These are phyloP conservation scores for Filobasidium uniguttulatum DNA, from an alignment of 1,284 basidiomycete species.

Conservation along the genomic window DNA sequence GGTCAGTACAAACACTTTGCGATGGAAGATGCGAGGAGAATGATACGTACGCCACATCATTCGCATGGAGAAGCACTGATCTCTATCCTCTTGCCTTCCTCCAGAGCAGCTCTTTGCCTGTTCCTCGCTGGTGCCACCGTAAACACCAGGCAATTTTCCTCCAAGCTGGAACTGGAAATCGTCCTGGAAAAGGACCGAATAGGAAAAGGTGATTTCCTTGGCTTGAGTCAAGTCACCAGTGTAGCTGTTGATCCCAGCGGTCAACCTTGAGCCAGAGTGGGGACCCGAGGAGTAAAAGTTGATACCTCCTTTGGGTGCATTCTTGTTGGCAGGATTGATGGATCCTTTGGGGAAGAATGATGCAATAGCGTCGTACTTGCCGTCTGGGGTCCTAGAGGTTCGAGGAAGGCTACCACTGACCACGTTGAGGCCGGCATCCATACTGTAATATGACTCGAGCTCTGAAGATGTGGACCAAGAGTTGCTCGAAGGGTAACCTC, in stretches of 20 bases:
- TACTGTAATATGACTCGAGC: not conserved
- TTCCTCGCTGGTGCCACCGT: constrained; percentile 19
- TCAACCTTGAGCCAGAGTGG: constrained; percentile 13
- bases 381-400: constrained; percentile 25
- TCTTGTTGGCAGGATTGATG: constrained; percentile 20
- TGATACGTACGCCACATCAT: constrained; percentile 32
- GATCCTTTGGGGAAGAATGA: constrained; percentile 27
- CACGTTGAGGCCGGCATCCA: not conserved
- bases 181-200: constrained; percentile 32
- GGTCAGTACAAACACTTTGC: not conserved
- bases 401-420: constrained; percentile 9
- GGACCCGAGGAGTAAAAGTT: constrained; percentile 27
- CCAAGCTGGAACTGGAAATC: constrained; percentile 36
- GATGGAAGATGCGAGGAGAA: not conserved
- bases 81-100: constrained; percentile 28
- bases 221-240: constrained; percentile 21
- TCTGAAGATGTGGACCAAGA: constrained; percentile 1
- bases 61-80: constrained; percentile 34
- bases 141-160: constrained; percentile 38
- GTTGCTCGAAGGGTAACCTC: not conserved
- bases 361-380: constrained; percentile 21
- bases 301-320: constrained; percentile 18
- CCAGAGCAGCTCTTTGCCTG: constrained; percentile 34
- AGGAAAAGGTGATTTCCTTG: constrained; percentile 29
- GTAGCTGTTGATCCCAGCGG: not conserved